Conservation (phyloP, 1,284 basidiomycete species). For the Phaffia rhodozyma region DNA sequence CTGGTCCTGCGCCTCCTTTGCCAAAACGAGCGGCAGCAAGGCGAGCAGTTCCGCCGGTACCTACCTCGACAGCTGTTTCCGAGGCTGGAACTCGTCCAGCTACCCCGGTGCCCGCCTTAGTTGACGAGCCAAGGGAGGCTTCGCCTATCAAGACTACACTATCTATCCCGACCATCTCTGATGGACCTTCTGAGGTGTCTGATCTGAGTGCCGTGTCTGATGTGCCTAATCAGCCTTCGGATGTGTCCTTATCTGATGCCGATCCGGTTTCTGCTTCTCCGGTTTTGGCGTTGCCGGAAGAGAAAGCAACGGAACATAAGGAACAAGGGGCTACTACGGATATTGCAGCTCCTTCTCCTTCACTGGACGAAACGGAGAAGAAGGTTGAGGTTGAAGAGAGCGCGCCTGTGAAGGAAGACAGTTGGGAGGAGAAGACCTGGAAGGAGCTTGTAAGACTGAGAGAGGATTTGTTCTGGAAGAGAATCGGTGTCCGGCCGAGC, state of each 20-base stretch:
- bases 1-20: conserved; percentile 4
- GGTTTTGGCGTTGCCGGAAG: neutral
- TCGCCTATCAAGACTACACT: too few species aligned
- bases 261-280: too few species aligned
- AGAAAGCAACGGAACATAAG: neutral
- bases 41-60: conserved; percentile 1
- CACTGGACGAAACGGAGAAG: neutral
- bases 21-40: conserved; percentile 8
- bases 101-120: too few species aligned
- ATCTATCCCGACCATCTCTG: neutral
- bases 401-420: conserved; percentile 24
- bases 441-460: conserved; percentile 58
- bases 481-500: conserved; percentile 43
- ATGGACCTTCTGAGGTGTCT: neutral
- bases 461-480: conserved; percentile 75
- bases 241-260: too few species aligned
- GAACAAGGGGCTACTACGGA: too few species aligned
- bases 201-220: too few species aligned
- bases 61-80: neutral
- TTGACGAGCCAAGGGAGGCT: too few species aligned
- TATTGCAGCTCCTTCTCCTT: too few species aligned
- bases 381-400: neutral
- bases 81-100: neutral
- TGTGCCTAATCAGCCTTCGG: too few species aligned
- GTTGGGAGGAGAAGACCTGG: conserved; percentile 80